Evolutionary conservation across 768 basidiomycete species (phyloP).

Genomic region (Ramaria rubella): DNA sequence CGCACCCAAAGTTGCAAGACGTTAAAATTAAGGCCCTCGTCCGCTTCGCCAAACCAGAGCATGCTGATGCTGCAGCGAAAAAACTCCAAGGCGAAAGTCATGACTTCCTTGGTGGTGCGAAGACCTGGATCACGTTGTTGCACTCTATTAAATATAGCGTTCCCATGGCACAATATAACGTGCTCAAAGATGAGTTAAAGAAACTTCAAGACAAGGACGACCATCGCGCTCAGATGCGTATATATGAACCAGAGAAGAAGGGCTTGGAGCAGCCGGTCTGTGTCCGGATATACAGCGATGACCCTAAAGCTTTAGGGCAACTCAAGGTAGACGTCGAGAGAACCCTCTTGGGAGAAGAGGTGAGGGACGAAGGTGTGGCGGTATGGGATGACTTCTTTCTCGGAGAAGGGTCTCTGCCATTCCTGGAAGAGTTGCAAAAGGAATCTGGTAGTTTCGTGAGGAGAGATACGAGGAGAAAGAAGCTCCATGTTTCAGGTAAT

Average conservation of each 20-base stretch:
- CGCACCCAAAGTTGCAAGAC: slow-evolving; percentile 46
- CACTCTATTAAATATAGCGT: slow-evolving; percentile 46
- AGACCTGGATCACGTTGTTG: slow-evolving; percentile 46
- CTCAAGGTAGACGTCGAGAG: slow-evolving; percentile 58
- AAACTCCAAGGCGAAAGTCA: slow-evolving; percentile 43
- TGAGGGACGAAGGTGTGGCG: slow-evolving; percentile 43
- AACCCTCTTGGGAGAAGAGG: slow-evolving; percentile 54
- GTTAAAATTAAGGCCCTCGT: slow-evolving; percentile 50
- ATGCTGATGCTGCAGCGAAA: slow-evolving; percentile 46
- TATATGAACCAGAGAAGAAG: slow-evolving; percentile 20
- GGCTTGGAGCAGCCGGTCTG: slow-evolving; percentile 27
- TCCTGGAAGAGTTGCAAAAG: slow-evolving; percentile 39
- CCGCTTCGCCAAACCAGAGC: slow-evolving; percentile 42
- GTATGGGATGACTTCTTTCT: slow-evolving; percentile 65
- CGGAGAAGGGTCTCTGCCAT: slow-evolving; percentile 34
- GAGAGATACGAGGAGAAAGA: slow-evolving; percentile 28
- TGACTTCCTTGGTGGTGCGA: slow-evolving; percentile 37
- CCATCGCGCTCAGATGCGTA: slow-evolving; percentile 30
- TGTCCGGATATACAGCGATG: slow-evolving; percentile 47
- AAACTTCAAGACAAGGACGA: slow-evolving; percentile 20
- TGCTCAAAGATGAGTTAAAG: slow-evolving; percentile 38
- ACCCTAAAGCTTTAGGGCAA: slow-evolving; percentile 41
- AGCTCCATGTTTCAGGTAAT: slow-evolving; percentile 50
- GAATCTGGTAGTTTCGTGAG: slow-evolving; percentile 38
- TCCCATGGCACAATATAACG: slow-evolving; percentile 35